phyloP scores from a whole-genome alignment of 345 rosid genomes.

The Gossypium thurberi region DNA sequence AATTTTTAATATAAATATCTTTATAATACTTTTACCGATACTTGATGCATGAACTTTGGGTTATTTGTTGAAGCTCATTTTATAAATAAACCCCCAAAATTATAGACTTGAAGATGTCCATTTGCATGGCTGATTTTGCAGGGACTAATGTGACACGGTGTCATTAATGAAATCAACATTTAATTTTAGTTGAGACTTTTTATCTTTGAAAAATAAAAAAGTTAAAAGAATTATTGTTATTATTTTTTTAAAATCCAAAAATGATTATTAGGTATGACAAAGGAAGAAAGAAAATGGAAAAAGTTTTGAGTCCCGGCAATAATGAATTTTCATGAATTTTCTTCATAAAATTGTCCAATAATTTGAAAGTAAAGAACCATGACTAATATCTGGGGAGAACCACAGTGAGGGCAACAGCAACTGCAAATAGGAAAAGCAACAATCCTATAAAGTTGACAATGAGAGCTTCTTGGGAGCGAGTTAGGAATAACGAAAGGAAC shows the following conservation, averaged over 20 bases:
- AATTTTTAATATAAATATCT: accelerated
- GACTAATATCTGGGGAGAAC: slow-evolving; percentile 26
- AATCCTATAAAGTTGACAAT: slow-evolving; percentile 44
- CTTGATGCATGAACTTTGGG: neutral
- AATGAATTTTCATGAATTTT: too few species aligned
- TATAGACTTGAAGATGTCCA: neutral
- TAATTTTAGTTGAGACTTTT: too few species aligned
- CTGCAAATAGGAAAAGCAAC: slow-evolving; percentile 35
- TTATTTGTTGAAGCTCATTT: neutral
- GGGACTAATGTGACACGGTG: too few species aligned
- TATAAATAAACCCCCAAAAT: neutral
- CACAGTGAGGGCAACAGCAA: slow-evolving; percentile 30
- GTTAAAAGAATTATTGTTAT: too few species aligned
- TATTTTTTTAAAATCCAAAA: too few species aligned
- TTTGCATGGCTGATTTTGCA: neutral
- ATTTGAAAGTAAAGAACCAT: neutral
- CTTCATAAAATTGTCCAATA: too few species aligned
- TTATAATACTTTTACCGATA: too few species aligned
- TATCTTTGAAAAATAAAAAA: too few species aligned
- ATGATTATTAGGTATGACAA: too few species aligned
- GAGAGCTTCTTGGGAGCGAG: slow-evolving; percentile 29
- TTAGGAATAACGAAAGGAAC: slow-evolving; percentile 14
- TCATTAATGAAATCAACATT: too few species aligned
- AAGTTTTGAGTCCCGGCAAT: too few species aligned
- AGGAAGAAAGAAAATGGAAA: too few species aligned